Base-by-base conservation (phyloP, 805 yeast genomes). In the Candida boleticola region DNA sequence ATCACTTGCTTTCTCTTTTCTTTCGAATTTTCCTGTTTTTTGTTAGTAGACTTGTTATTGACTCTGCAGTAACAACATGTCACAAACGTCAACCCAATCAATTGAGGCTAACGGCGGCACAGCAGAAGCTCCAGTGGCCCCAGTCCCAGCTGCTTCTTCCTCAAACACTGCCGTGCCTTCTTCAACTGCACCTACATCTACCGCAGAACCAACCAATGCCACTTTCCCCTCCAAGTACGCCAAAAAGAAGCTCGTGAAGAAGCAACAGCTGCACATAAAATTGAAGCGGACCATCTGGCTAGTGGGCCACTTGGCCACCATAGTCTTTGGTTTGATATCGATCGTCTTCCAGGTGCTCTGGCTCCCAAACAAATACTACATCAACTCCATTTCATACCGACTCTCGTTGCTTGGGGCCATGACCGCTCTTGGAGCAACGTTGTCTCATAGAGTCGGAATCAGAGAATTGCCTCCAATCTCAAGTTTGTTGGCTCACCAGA, bases 401-500 rank as follows among this genome's bases (percentile, higher is more conserved):
- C 48, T 80, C 31, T 57, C 84, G 5, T 63, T 85, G 13, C 35
- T 78, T 5, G 90, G 90, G 13, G 74, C 80, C 0, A 55, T 77
- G 29, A 40, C 64, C 10, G 71, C 89, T 3, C 74, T 80, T 51
- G 46, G 72, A 1, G 64, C 81, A 33, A 73, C 87, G 1, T 66
- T 79, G 40, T 53, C 74, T 25, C 82, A 83, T 36, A 79, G 79
- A 49, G 82, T 81, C 64, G 82, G 82, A 19, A 66, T 79, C 16
- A 65, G 70, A 22, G 69, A 74, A 40, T 57, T 66, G 46, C 95
- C 95, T 5, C 72, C 82, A 4, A 73, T 80, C 55, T 74, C 76
- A 42, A 78, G 82, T 3, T 66, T 89, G 57, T 55, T 87, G 41
- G 81, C 89, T 7, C 78, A 88, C 19, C 88, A 80, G 50, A 85